Percentiles rank a stretch among this genome's conserved stretches.
Evolutionary conservation across 2,329 filamentous ascomycete species (phyloP).

Genomic region (Diaporthe sp.): DNA sequence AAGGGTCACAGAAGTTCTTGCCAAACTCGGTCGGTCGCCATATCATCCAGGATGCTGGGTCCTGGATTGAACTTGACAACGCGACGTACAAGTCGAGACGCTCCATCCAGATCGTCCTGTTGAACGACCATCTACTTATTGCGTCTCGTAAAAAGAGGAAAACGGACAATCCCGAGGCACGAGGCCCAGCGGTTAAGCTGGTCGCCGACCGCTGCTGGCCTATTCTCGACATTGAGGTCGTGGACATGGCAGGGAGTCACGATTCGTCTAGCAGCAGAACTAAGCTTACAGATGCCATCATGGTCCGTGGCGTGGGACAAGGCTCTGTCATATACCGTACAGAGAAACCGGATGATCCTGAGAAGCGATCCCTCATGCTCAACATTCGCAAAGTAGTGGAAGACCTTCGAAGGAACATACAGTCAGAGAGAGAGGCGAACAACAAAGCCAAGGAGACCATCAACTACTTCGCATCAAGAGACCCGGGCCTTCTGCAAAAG

Average conservation of each 20-base stretch:
- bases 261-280: conserved; percentile 67
- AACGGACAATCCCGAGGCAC: conserved; percentile 69
- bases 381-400: conserved; percentile 95
- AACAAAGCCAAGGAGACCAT: conserved; percentile 87
- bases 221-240: conserved; percentile 89
- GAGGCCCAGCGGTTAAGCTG: conserved; percentile 75
- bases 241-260: conserved; percentile 80
- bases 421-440: conserved; percentile 87
- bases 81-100: conserved; percentile 95
- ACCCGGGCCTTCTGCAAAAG: conserved; percentile 81
- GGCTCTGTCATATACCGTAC: conserved; percentile 96
- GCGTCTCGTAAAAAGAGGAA: conserved; percentile 95
- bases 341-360: conserved; percentile 80
- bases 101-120: conserved; percentile 88
- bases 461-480: conserved; percentile 84
- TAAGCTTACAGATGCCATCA: conserved; percentile 86
- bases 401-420: conserved; percentile 85
- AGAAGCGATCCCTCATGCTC: conserved; percentile 84
- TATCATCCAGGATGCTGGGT: conserved; percentile 90
- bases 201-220: conserved; percentile 96
- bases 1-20: conserved; percentile 96
- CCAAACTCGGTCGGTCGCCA: conserved; percentile 92
- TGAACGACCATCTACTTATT: conserved; percentile 94
- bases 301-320: conserved; percentile 84
- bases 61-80: conserved; percentile 96